Evolutionary conservation across 805 yeast genomes (phyloP).

Genomic region (Yarrowia sp.): DNA sequence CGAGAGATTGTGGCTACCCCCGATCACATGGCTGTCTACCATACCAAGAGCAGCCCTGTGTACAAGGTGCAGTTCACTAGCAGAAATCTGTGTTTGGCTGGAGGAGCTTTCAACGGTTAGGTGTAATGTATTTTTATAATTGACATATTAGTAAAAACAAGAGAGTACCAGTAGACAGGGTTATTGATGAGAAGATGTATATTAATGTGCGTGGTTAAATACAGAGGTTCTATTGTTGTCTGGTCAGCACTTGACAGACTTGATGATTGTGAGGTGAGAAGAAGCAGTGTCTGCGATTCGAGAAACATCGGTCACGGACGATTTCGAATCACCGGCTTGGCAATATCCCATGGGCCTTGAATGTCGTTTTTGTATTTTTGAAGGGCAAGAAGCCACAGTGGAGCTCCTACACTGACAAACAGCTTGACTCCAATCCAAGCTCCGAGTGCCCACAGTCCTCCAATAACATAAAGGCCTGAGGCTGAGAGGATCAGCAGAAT

Average conservation of each 20-base stretch:
- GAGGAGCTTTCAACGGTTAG: slow-evolving; percentile 69
- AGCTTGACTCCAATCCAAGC: slow-evolving; percentile 53
- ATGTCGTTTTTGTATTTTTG: slow-evolving; percentile 79
- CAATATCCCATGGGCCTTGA: slow-evolving; percentile 93
- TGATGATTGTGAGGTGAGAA: not conserved
- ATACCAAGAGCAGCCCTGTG: slow-evolving; percentile 91
- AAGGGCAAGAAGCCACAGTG: slow-evolving; percentile 63
- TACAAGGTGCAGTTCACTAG: slow-evolving; percentile 90
- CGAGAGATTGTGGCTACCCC: slow-evolving; percentile 75
- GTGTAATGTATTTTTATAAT: not conserved
- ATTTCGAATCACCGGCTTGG: slow-evolving; percentile 56
- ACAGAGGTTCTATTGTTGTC: slow-evolving; percentile 1
- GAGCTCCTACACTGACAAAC: slow-evolving; percentile 54
- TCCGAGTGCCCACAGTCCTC: slow-evolving; percentile 43
- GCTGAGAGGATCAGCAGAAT: slow-evolving; percentile 30
- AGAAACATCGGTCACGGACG: not conserved
- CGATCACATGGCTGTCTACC: slow-evolving; percentile 90
- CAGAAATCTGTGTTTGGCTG: slow-evolving; percentile 86
- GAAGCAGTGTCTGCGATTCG: not conserved
- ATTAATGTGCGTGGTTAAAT: slow-evolving; percentile 1
- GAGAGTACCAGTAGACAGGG: no score
- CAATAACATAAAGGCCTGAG: slow-evolving; percentile 38
- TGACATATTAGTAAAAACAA: not conserved
- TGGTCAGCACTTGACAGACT: slow-evolving; percentile 25
- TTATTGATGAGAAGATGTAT: not conserved